Evolutionary conservation across 2,329 filamentous ascomycete genomes (phyloP).

Genomic region (Sclerotinia borealis): DNA sequence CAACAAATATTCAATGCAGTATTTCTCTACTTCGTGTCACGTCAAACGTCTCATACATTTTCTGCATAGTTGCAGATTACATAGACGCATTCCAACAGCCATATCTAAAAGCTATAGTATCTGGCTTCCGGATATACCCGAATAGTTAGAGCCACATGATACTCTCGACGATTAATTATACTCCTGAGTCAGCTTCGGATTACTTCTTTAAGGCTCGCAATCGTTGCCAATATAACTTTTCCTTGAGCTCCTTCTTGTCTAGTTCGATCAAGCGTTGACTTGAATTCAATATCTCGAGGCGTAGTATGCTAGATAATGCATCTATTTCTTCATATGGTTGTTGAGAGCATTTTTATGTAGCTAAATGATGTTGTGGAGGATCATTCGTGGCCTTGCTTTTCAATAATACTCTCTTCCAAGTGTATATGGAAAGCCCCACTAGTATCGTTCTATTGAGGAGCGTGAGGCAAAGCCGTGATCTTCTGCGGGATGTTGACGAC

Average conservation of each 20-base stretch:
- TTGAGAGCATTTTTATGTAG: neutral
- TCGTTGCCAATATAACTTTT: neutral
- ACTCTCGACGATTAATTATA: neutral
- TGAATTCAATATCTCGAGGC: neutral
- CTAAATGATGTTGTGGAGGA: neutral
- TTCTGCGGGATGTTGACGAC: neutral
- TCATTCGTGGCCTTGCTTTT: neutral
- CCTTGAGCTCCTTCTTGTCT: neutral
- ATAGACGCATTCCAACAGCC: neutral
- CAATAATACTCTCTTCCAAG: neutral
- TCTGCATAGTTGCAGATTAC: conserved; percentile 4
- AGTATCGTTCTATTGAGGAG: neutral
- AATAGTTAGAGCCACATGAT: neutral
- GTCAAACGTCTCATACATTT: neutral
- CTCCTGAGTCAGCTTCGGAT: neutral
- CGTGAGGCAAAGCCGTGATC: neutral
- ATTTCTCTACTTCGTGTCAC: neutral
- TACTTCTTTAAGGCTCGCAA: neutral
- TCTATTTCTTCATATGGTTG: neutral
- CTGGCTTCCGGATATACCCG: neutral
- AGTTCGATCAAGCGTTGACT: neutral
- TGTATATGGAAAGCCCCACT: neutral
- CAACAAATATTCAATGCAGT: conserved; percentile 4
- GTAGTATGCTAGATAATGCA: conserved; percentile 2
- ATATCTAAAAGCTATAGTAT: neutral